Evolutionary conservation across 2,329 filamentous ascomycete species (phyloP).

Genomic region (Talaromyces sp.): DNA sequence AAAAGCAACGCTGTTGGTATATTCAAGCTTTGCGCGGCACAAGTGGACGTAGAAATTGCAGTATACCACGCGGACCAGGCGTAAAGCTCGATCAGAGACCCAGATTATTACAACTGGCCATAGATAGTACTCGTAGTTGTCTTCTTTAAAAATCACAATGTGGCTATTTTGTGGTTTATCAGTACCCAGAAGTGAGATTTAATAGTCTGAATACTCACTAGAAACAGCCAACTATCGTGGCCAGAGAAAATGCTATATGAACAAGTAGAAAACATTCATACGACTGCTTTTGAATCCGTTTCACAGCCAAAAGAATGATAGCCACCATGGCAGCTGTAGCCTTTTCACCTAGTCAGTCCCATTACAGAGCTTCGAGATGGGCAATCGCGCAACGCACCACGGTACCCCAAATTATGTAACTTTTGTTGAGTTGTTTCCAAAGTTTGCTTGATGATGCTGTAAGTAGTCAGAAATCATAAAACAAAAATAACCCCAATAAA

Average conservation of each 20-base stretch:
- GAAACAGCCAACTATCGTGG: slow-evolving; percentile 41
- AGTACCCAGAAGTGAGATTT: not conserved
- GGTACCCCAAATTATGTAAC: slow-evolving; percentile 14
- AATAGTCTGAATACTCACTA: slow-evolving; percentile 30
- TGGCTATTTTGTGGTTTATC: slow-evolving; percentile 29
- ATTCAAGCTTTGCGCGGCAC: slow-evolving; percentile 12
- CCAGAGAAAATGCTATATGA: slow-evolving; percentile 31
- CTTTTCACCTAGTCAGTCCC: slow-evolving; percentile 9
- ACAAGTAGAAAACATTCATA: slow-evolving; percentile 38
- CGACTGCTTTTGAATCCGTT: slow-evolving; percentile 39
- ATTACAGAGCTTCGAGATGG: not conserved
- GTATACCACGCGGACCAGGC: slow-evolving; percentile 37
- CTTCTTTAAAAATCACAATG: slow-evolving; percentile 40
- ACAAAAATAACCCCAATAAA: too few species aligned
- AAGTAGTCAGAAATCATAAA: not conserved
- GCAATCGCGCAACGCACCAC: slow-evolving; percentile 13
- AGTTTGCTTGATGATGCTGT: not conserved
- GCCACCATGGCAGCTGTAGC: slow-evolving; percentile 31
- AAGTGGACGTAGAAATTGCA: slow-evolving; percentile 37
- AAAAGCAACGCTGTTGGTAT: slow-evolving; percentile 33
- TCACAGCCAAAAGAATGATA: slow-evolving; percentile 39
- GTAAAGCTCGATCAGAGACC: slow-evolving; percentile 42
- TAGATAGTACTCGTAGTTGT: slow-evolving; percentile 46
- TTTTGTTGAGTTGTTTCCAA: not conserved
- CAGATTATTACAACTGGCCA: slow-evolving; percentile 47